These are phyloP conservation scores for Oenanthe javanica DNA, from an alignment of 140 eudicot genomes.

Conservation along the genomic window DNA sequence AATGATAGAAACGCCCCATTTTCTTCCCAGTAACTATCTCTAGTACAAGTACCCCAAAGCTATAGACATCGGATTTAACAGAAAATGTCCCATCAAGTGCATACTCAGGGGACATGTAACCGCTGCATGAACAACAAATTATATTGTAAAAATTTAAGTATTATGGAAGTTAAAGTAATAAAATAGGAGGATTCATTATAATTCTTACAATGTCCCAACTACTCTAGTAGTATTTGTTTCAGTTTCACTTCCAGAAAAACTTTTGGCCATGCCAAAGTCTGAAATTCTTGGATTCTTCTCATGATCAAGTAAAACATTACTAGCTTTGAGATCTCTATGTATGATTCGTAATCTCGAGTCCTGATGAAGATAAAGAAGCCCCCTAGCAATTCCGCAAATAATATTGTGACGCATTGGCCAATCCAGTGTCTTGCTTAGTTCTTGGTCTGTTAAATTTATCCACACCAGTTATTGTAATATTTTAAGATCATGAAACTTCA, in stretches of 20 bases:
- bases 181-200: neutral
- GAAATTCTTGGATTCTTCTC: conserved; percentile 3
- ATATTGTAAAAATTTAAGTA: neutral
- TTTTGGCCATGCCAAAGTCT: conserved; percentile 6
- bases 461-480: neutral
- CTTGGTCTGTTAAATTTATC: neutral
- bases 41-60: conserved; percentile 4
- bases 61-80: conserved; percentile 2
- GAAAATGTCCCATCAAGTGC: conserved; percentile 6
- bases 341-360: conserved; percentile 2
- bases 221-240: conserved; percentile 3
- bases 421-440: neutral
- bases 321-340: neutral
- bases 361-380: conserved; percentile 3
- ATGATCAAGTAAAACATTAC: conserved; percentile 1
- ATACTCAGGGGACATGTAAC: conserved; percentile 1
- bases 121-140: neutral
- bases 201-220: neutral
- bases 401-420: neutral
- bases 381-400: neutral
- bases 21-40: neutral
- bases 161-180: neutral
- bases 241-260: neutral
- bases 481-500: neutral
- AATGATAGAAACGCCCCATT: conserved; percentile 1